Evolutionary conservation across 2,329 filamentous ascomycete species (phyloP), one percentile per base, ranked within the genome.

Genomic region (Tolypocladium album): DNA sequence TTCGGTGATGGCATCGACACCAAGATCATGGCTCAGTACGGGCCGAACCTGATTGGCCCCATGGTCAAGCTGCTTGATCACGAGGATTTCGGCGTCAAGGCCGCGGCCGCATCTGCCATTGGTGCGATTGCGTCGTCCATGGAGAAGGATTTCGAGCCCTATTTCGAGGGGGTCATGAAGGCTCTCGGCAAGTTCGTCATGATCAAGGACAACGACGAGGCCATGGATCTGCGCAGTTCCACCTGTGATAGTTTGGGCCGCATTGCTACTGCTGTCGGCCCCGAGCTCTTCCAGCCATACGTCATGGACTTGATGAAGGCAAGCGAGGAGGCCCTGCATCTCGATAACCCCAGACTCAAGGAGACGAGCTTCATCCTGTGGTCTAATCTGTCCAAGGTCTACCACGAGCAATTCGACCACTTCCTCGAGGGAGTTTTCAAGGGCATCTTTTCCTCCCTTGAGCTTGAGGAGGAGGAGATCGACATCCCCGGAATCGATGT

Each of bases 311-410:
- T 97, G 61, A 96, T 99, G 89, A 83, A 88, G 68, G 88, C 93
- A 17, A 96, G 90, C 66, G 92, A 97, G 75, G 92, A 97, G 75
- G 92, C 89, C 59, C 82, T 97, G 2, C 81, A 88, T 67, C 86
- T 99, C 3, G 92, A 91, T 67, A 92, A 97, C 76, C 89, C 92
- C 50, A 85, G 92, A 60, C 85, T 97, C 58, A 90, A 92, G 74
- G 94, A 99, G 79, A 97, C 92, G 63, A 96, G 91, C 72, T 99
- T 96, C 77, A 95, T 97, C 63, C 82, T 99, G 59, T 99, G 94
- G 93, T 92, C 90, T 65, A 91, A 90, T 47, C 86, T 99, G 71
- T 89, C 93, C 63, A 95, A 95, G 78, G 91, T 97, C 12, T 97
- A 97, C 75, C 87, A 88, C 68, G 88, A 90, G 69, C 82, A 92